phyloP scores from a whole-genome alignment of 768 basidiomycete genomes.

The Leccinellum rugosiceps region DNA sequence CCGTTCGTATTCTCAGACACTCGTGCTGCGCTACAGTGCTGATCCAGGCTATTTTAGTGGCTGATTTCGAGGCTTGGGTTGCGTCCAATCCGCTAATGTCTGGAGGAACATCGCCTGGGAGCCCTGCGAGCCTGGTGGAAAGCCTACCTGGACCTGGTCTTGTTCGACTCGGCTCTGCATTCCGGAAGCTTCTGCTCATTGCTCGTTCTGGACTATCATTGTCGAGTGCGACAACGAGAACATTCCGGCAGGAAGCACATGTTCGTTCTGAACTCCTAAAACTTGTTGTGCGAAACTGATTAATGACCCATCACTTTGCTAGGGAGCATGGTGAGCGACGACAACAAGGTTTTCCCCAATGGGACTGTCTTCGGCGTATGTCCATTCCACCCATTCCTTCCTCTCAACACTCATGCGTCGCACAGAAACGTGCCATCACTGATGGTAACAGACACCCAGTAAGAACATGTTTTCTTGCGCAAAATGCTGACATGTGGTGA shows the following conservation, averaged over 20 bases:
- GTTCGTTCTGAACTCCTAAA: neutral
- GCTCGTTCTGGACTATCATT: neutral
- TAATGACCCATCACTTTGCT: neutral
- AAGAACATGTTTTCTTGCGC: neutral
- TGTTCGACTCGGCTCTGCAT: neutral
- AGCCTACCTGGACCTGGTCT: neutral
- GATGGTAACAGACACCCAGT: neutral
- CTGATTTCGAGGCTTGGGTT: neutral
- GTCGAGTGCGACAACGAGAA: conserved; percentile 2
- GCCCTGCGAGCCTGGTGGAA: neutral
- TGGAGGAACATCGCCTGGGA: conserved; percentile 1
- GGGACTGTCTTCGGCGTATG: conserved; percentile 6
- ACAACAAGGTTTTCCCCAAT: conserved; percentile 4
- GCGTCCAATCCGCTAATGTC: neutral
- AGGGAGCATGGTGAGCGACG: conserved; percentile 2
- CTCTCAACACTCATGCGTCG: neutral
- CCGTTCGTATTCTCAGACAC: neutral
- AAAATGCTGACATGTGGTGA: neutral
- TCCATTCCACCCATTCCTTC: neutral
- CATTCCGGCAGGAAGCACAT: conserved; percentile 3
- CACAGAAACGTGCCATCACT: neutral
- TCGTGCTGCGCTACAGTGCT: no score
- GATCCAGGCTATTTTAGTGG: no score
- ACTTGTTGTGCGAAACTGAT: neutral
- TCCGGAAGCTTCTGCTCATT: neutral